Conservation (phyloP, 768 basidiomycete species). For the Boletus rubropictus region DNA sequence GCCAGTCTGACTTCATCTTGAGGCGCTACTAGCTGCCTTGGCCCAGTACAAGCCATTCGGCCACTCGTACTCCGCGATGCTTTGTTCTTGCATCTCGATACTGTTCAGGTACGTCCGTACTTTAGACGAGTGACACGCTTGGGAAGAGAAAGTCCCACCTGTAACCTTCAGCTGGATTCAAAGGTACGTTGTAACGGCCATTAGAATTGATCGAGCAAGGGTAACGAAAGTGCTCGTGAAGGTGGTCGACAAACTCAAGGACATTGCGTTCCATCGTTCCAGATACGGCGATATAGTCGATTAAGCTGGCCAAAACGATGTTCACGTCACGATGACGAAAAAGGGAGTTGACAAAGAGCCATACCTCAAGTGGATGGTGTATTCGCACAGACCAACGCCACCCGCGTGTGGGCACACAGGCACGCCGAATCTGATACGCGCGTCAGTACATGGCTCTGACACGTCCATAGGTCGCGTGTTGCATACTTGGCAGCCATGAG, state of each 20-base stretch:
- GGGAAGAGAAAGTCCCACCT: constrained; percentile 15
- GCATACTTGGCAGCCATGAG: constrained; percentile 85
- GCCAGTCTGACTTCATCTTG: background rate
- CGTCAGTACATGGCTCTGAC: background rate
- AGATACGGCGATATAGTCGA: constrained; percentile 90
- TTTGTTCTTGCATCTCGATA: constrained; percentile 81
- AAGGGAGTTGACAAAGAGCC: background rate
- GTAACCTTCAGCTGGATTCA: constrained; percentile 71
- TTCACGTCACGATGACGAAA: constrained; percentile 1
- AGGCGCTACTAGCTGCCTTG: constrained; percentile 2
- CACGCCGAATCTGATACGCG: constrained; percentile 64
- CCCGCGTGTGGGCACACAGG: constrained; percentile 94
- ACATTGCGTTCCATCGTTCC: constrained; percentile 94
- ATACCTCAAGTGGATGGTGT: constrained; percentile 80
- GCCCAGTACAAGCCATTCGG: constrained; percentile 55
- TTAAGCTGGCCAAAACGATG: constrained; percentile 46
- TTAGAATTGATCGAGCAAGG: constrained; percentile 82
- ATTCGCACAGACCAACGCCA: constrained; percentile 92
- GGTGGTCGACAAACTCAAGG: constrained; percentile 83
- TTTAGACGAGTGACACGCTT: background rate
- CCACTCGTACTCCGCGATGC: constrained; percentile 81
- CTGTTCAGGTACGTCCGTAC: constrained; percentile 32
- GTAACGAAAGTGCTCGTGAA: constrained; percentile 89
- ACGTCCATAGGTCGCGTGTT: constrained; percentile 13
- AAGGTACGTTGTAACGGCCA: constrained; percentile 86